These are phyloP conservation scores for Exophiala spinifera DNA, from an alignment of 2,329 filamentous ascomycete species.

Conservation along the genomic window DNA sequence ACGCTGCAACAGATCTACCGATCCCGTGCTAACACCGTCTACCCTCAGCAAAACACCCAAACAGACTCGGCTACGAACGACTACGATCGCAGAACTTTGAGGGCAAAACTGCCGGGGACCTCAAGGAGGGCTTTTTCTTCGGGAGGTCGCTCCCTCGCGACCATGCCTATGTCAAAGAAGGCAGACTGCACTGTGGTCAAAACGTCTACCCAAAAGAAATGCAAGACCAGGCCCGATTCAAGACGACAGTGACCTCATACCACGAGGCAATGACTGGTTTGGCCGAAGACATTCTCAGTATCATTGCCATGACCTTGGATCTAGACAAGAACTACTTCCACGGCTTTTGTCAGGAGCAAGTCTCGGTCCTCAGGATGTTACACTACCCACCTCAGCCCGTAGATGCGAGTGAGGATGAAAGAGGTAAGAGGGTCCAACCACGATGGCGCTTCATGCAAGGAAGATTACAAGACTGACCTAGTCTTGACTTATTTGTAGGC, in stretches of 20 bases:
- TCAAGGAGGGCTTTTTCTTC: constrained; percentile 33
- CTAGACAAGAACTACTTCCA: constrained; percentile 24
- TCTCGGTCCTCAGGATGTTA: constrained; percentile 29
- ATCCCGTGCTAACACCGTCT: not conserved
- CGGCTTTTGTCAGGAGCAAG: constrained; percentile 26
- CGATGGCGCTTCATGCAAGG: constrained; percentile 14
- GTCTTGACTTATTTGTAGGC: not conserved
- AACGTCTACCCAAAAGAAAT: constrained; percentile 22
- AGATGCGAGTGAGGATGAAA: constrained; percentile 21
- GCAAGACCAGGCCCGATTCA: constrained; percentile 8
- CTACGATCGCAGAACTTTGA: constrained; percentile 32
- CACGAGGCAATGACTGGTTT: constrained; percentile 26
- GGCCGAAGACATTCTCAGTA: constrained; percentile 23
- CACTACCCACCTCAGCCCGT: constrained; percentile 32
- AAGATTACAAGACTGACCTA: constrained; percentile 2
- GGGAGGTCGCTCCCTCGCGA: constrained; percentile 23
- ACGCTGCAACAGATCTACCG: not conserved
- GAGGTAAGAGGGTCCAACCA: constrained; percentile 17
- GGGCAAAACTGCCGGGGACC: constrained; percentile 25
- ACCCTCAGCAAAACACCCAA: constrained; percentile 4
- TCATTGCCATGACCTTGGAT: constrained; percentile 22
- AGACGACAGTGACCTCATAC: constrained; percentile 10
- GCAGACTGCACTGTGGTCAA: constrained; percentile 26
- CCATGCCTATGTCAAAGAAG: constrained; percentile 22
- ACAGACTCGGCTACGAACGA: constrained; percentile 30